phyloP scores from a whole-genome alignment of 768 basidiomycete species.

The Neoboletus brunneissimus region DNA sequence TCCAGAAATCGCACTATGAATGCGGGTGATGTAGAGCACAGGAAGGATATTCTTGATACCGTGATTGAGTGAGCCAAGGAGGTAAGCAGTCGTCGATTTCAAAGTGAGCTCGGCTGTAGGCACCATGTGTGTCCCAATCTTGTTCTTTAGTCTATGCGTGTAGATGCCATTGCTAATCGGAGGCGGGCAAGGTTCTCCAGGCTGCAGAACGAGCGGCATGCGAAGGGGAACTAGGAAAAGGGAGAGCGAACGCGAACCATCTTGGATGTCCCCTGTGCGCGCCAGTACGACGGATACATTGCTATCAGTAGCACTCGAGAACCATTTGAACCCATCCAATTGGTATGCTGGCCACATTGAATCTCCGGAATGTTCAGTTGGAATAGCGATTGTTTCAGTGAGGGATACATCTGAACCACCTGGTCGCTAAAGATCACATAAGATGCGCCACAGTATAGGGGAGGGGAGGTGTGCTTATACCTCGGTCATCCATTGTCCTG shows the following conservation, averaged over 20 bases:
- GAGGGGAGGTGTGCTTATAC: slow-evolving; percentile 27
- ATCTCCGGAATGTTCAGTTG: slow-evolving; percentile 32
- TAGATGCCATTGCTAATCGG: slow-evolving; percentile 62
- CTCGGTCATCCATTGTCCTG: slow-evolving; percentile 88
- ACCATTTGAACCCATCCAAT: slow-evolving; percentile 78
- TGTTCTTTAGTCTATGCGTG: slow-evolving; percentile 74
- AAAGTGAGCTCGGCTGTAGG: slow-evolving; percentile 76
- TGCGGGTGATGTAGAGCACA: slow-evolving; percentile 74
- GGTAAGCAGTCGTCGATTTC: slow-evolving; percentile 56
- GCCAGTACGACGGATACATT: slow-evolving; percentile 71
- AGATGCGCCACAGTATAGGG: neutral
- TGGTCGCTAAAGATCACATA: slow-evolving; percentile 43
- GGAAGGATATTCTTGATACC: slow-evolving; percentile 69
- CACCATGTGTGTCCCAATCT: slow-evolving; percentile 69
- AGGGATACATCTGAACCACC: slow-evolving; percentile 76
- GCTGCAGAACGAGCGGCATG: slow-evolving; percentile 46
- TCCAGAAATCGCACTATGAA: slow-evolving; percentile 59
- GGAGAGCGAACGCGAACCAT: slow-evolving; percentile 65
- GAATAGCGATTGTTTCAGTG: slow-evolving; percentile 61
- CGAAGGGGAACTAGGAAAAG: slow-evolving; percentile 70
- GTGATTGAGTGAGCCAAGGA: slow-evolving; percentile 53
- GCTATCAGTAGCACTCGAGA: slow-evolving; percentile 79
- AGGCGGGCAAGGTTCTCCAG: slow-evolving; percentile 40
- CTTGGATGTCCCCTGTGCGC: slow-evolving; percentile 54
- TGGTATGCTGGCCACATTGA: slow-evolving; percentile 50